A percentile compares a stretch with the other conserved stretches of the same genome.
Conservation (phyloP, 345 rosid species). For the Ceriops zippeliana region DNA sequence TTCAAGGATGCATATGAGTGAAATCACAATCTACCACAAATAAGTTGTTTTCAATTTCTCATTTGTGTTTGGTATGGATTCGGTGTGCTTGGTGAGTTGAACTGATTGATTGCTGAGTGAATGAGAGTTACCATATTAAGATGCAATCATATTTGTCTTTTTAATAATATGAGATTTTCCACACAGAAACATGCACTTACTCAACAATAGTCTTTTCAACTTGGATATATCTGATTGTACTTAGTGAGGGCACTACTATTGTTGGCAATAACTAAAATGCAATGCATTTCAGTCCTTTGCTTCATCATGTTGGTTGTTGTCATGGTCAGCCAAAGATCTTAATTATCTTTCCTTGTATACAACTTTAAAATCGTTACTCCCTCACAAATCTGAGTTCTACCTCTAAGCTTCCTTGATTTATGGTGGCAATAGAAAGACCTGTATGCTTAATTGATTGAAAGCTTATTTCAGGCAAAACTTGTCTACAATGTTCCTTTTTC, state of each 20-base stretch:
- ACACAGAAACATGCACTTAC: too few species aligned
- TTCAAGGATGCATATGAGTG: too few species aligned
- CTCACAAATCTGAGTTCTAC: neutral
- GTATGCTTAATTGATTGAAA: neutral
- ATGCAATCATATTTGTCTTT: too few species aligned
- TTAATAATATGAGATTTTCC: too few species aligned
- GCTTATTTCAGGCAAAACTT: slow-evolving; percentile 68
- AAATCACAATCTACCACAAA: too few species aligned
- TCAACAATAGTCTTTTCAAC: too few species aligned
- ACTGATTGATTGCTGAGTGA: too few species aligned
- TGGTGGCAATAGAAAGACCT: neutral
- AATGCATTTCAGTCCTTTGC: neutral
- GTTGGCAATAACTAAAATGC: neutral
- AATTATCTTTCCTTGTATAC: neutral
- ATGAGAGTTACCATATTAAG: too few species aligned
- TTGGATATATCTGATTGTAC: neutral
- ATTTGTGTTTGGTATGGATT: neutral
- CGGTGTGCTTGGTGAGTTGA: neutral
- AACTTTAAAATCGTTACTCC: neutral
- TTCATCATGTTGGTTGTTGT: neutral
- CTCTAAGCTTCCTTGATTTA: neutral
- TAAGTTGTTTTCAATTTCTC: neutral
- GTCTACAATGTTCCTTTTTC: slow-evolving; percentile 66
- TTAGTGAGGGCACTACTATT: neutral
- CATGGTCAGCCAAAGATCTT: neutral